Conservation (phyloP, 83 land plant species). For the Picea abies region DNA sequence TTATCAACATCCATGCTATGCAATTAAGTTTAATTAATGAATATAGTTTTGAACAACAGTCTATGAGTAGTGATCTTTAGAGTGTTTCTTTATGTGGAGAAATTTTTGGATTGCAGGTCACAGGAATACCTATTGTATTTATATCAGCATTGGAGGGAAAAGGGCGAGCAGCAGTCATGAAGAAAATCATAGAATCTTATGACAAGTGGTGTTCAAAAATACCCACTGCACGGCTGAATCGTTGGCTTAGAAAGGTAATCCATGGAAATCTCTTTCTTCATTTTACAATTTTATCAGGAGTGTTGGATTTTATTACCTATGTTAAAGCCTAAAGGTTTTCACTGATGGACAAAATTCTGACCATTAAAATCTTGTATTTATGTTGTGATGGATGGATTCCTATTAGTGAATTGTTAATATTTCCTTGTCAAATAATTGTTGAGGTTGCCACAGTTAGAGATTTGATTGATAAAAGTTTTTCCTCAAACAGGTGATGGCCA, state of each 20-base stretch:
- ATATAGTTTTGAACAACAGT: no score
- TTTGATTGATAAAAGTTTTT: not conserved
- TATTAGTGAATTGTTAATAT: conserved; percentile 5
- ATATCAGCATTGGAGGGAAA: conserved; percentile 89
- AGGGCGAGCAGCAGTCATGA: conserved; percentile 87
- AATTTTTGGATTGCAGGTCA: conserved; percentile 52
- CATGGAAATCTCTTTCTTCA: not conserved
- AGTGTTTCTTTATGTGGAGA: no score
- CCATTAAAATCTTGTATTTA: not conserved
- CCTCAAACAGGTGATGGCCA: conserved; percentile 79
- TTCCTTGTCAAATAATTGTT: not conserved
- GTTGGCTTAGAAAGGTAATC: conserved; percentile 91
- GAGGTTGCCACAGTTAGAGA: not conserved
- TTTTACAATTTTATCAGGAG: not conserved
- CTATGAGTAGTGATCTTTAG: no score
- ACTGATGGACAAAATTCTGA: not conserved
- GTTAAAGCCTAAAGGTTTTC: not conserved
- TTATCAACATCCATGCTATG: not conserved
- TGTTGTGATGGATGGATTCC: not conserved
- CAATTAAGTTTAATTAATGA: not conserved
- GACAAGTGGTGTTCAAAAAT: conserved; percentile 91
- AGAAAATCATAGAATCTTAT: conserved; percentile 70
- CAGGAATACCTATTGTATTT: conserved; percentile 94
- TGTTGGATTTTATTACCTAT: not conserved
- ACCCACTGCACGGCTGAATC: conserved; percentile 92